Evolutionary conservation across 208 protist species (phyloP).

Genomic region (Acanthamoeba comandoni): DNA sequence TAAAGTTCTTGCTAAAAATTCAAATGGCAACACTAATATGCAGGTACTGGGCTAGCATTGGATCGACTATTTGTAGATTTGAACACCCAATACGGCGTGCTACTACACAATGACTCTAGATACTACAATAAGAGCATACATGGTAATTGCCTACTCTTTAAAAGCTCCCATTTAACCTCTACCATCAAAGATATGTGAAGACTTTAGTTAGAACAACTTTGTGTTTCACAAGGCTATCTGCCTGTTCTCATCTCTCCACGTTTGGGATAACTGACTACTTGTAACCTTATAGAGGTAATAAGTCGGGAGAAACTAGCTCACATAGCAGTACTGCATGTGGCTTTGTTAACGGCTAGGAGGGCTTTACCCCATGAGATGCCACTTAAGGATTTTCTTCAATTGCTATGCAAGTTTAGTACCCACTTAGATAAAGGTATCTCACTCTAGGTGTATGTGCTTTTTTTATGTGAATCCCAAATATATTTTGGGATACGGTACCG

Average conservation of each 20-base stretch:
- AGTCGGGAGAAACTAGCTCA: conserved; percentile 30
- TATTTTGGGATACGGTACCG: not conserved
- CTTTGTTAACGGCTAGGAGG: conserved; percentile 20
- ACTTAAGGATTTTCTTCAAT: conserved; percentile 22
- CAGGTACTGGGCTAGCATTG: conserved; percentile 66
- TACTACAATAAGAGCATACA: conserved; percentile 53
- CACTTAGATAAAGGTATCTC: conserved; percentile 61
- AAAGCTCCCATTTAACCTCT: too few relatives aligned
- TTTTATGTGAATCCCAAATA: too few relatives aligned
- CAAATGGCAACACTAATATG: too few relatives aligned
- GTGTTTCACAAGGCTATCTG: too few relatives aligned
- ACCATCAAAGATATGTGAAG: too few relatives aligned
- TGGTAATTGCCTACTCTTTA: not conserved
- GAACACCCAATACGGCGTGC: conserved; percentile 23
- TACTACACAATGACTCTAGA: conserved; percentile 68
- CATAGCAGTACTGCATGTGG: conserved; percentile 43
- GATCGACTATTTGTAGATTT: conserved; percentile 47
- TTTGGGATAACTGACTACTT: not conserved
- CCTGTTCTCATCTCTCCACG: not conserved
- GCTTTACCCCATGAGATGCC: conserved; percentile 64
- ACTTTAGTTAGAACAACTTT: too few relatives aligned
- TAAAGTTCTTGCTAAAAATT: too few relatives aligned
- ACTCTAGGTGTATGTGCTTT: not conserved
- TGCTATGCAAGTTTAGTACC: conserved; percentile 54
- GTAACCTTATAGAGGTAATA: not conserved